A percentile compares a stretch with the other conserved stretches of the same genome.
These are phyloP conservation scores for Nemophila menziesii DNA, from an alignment of 257 asterid species.

Conservation along the genomic window DNA sequence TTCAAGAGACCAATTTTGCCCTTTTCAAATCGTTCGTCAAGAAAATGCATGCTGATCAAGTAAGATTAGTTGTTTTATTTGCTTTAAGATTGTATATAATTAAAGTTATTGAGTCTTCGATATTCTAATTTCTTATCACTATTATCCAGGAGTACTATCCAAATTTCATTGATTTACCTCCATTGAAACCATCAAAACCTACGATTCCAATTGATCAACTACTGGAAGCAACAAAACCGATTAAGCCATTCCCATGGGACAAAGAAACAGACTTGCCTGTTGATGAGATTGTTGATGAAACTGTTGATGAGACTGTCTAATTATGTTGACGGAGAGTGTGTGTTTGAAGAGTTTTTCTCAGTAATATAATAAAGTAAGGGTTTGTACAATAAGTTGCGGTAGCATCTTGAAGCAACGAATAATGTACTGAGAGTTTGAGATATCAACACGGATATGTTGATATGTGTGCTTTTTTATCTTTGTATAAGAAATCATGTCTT, in stretches of 20 bases:
- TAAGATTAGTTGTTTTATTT: constrained; percentile 4
- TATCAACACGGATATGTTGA: neutral
- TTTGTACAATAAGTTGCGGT: neutral
- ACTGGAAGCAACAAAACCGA: constrained; percentile 49
- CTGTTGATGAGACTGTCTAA: too few species aligned
- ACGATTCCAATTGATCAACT: constrained; percentile 42
- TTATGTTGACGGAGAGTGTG: constrained; percentile 19
- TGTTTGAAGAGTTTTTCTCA: constrained; percentile 11
- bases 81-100: too few species aligned
- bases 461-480: neutral
- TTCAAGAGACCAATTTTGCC: constrained; percentile 26
- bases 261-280: constrained; percentile 42
- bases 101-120: neutral
- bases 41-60: constrained; percentile 76
- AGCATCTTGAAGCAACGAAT: neutral
- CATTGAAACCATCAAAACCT: constrained; percentile 35
- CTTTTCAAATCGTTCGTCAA: constrained; percentile 44
- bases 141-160: constrained; percentile 33
- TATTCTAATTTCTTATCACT: neutral
- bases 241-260: constrained; percentile 48
- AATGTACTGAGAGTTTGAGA: neutral
- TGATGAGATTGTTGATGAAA: constrained; percentile 28
- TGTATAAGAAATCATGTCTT: neutral
- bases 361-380: neutral
- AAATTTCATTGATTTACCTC: constrained; percentile 25